phyloP scores from a whole-genome alignment of 1,284 basidiomycete species.

The Pseudozyma tsukubaensis region DNA sequence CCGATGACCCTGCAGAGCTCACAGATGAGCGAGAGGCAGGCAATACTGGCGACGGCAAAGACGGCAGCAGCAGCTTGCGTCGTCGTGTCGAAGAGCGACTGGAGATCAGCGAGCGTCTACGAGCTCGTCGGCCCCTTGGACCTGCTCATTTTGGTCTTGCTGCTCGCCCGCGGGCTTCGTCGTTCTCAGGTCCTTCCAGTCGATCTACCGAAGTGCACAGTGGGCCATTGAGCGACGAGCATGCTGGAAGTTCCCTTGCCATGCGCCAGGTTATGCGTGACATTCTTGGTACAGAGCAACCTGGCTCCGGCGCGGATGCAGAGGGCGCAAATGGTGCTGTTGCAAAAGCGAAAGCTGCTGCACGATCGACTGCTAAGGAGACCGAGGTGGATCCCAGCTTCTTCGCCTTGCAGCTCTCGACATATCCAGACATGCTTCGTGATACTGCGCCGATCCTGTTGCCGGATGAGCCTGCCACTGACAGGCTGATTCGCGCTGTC shows the following conservation, averaged over 20 bases:
- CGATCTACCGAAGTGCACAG: slow-evolving; percentile 3
- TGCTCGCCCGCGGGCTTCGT: slow-evolving; percentile 73
- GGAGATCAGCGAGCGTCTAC: slow-evolving; percentile 48
- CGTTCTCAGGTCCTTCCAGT: slow-evolving; percentile 75
- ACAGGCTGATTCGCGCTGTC: slow-evolving; percentile 78
- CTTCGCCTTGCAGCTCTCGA: slow-evolving; percentile 85
- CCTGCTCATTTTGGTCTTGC: slow-evolving; percentile 55
- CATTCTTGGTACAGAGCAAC: slow-evolving; percentile 31
- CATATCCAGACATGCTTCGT: slow-evolving; percentile 62
- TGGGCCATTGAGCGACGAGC: slow-evolving; percentile 17
- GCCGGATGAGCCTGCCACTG: slow-evolving; percentile 72
- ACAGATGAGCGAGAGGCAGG: neutral
- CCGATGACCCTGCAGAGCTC: slow-evolving; percentile 6
- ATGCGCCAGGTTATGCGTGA: slow-evolving; percentile 56
- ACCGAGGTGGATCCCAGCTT: slow-evolving; percentile 82
- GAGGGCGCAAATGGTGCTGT: slow-evolving; percentile 2
- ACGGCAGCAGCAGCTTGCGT: slow-evolving; percentile 23
- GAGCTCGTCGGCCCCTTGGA: slow-evolving; percentile 41
- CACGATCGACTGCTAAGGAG: slow-evolving; percentile 29
- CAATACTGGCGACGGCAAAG: neutral
- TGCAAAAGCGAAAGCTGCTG: slow-evolving; percentile 7
- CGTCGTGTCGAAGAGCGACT: slow-evolving; percentile 45
- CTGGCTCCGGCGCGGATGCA: neutral
- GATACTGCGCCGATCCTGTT: slow-evolving; percentile 70
- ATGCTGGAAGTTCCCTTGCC: slow-evolving; percentile 31